These are phyloP conservation scores for Saccharomycopsis babjevae DNA, from an alignment of 805 yeast species.

Conservation along the genomic window DNA sequence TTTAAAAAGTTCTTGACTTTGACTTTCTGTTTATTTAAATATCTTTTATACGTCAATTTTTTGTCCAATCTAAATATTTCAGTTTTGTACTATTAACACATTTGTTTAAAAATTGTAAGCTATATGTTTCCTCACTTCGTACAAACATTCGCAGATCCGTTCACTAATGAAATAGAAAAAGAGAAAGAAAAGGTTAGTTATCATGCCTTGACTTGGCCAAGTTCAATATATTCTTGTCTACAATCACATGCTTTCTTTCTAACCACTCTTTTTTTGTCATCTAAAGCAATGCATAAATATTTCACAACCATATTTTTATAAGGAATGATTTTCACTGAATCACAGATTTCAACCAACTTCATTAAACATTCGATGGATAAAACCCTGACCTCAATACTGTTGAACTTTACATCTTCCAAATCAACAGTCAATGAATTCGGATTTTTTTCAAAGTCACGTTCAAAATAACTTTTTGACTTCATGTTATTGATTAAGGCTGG, in stretches of 20 bases:
- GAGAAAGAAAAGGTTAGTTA: no score
- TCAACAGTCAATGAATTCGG: conserved; percentile 15
- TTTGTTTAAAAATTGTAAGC: not conserved
- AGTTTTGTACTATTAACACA: not conserved
- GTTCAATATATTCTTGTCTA: conserved; percentile 64
- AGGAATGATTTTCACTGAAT: conserved; percentile 36
- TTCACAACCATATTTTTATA: conserved; percentile 40
- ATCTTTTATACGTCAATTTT: not conserved
- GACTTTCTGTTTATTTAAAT: no score
- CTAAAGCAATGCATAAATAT: conserved; percentile 44
- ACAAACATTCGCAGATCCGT: no score
- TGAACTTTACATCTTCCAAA: conserved; percentile 21
- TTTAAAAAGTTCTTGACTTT: no score
- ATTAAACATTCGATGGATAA: conserved; percentile 50
- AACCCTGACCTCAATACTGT: conserved; percentile 42
- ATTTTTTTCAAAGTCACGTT: conserved; percentile 11
- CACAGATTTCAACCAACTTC: conserved; percentile 31
- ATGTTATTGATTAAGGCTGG: conserved; percentile 40
- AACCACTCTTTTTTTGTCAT: conserved; percentile 64
- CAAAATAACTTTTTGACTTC: conserved; percentile 14
- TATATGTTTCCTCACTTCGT: no score
- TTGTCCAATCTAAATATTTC: not conserved
- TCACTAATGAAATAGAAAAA: no score
- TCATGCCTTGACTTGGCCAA: conserved; percentile 7
- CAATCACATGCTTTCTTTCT: conserved; percentile 71